phyloP scores from a whole-genome alignment of 2,329 filamentous ascomycete genomes.

The Claviceps pusilla region DNA sequence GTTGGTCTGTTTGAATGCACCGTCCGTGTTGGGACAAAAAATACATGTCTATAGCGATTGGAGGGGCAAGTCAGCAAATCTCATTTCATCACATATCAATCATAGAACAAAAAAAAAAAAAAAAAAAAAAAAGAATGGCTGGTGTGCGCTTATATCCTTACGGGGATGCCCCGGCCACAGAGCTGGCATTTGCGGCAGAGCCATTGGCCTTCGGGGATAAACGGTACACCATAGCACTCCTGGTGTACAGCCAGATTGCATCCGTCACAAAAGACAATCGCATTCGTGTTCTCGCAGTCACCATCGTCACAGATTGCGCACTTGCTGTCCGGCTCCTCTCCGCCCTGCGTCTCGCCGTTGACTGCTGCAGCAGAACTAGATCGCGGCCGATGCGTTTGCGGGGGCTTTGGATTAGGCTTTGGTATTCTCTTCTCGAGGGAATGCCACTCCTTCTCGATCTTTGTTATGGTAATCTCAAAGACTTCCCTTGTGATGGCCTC shows the following conservation, averaged over 20 bases:
- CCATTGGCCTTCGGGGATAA: constrained; percentile 98
- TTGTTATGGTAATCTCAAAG: constrained; percentile 96
- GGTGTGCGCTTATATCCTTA: constrained; percentile 24
- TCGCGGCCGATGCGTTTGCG: constrained; percentile 80
- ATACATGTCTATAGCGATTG: constrained; percentile 59
- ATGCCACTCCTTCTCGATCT: constrained; percentile 98
- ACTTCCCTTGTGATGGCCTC: constrained; percentile 82
- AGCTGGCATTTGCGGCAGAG: constrained; percentile 92
- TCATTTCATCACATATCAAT: too few relatives aligned
- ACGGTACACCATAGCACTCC: constrained; percentile 96
- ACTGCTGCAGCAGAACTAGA: constrained; percentile 91
- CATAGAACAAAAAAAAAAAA: too few relatives aligned
- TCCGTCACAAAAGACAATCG: constrained; percentile 96
- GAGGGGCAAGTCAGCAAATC: not conserved
- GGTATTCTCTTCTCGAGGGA: constrained; percentile 90
- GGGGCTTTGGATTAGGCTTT: constrained; percentile 90
- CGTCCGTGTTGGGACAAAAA: constrained; percentile 94
- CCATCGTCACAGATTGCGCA: constrained; percentile 97
- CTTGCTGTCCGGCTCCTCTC: constrained; percentile 92
- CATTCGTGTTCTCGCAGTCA: constrained; percentile 98
- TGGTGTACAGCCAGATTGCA: constrained; percentile 96
- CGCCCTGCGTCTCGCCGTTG: constrained; percentile 70
- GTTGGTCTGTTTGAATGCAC: constrained; percentile 96
- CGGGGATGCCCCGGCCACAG: constrained; percentile 78
- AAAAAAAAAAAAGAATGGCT: too few relatives aligned